Evolutionary conservation across 106 monocot genomes (phyloP), one percentile per base, ranked within the genome.

Genomic region (Ottelia alismoides): DNA sequence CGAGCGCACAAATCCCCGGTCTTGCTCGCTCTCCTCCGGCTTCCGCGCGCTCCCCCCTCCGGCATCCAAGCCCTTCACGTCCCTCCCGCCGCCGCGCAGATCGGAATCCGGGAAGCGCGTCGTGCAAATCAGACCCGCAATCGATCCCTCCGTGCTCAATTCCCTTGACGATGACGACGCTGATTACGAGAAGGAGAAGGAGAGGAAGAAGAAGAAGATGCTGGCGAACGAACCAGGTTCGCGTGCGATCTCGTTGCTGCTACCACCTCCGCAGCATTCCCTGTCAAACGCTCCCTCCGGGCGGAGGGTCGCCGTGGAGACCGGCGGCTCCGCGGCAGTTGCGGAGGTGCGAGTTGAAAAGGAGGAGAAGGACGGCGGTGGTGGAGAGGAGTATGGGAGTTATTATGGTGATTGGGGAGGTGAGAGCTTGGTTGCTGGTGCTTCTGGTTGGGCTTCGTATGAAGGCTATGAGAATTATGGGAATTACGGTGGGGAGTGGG

Each of bases 241-340:
- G 2, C 82, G 69, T 25, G 23, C 56, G 17, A 65, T 92, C 1
- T 79, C 80, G 56, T 82, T 76, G 5, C 67, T 86, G 55, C 71
- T 92, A n/a, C 92, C 92, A 25, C 67, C 79, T 27, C 87, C 92
- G 1, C 83, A 78, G 53, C 69, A 87, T 27, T 71, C 87, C 11
- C 58, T 85, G 7, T 64, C 80, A 43, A 52, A 78, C 21, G 83
- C 71, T 23, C 74, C 80, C 20, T 57, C 76, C 26, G 67, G 70
- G 10, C 65, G 82, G 61, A 72, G 70, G 54, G 73, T 76, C 17
- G 52, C 51, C 11, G 30, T 79, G 17, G 72, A 77, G 45, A 52
- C 74, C 14, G 64, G 61, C 43, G 56, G 27, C 9, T 52, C 58
- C 1, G 28, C 66, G 2, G 49, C 22, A 0, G 68, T 49, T 7